These are phyloP conservation scores for Beta lomatogona DNA, from an alignment of 179 eudicot genomes.

Conservation along the genomic window DNA sequence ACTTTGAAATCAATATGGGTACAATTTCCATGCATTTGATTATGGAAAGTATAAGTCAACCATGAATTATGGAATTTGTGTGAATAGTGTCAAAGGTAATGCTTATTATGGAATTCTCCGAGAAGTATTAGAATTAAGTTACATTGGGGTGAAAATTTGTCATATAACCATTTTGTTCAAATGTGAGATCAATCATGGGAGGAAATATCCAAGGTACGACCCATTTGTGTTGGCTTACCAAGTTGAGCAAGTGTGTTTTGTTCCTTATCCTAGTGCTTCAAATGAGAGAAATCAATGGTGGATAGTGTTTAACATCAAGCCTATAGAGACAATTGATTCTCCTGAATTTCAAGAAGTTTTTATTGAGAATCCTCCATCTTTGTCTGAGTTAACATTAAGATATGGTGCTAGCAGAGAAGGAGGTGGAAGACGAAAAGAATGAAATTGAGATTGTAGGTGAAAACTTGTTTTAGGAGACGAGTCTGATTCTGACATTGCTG, in stretches of 20 bases:
- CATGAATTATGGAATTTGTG: slow-evolving; percentile 1
- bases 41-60: neutral
- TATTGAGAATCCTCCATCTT: neutral
- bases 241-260: slow-evolving; percentile 12
- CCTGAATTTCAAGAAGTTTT: neutral
- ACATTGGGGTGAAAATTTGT: neutral
- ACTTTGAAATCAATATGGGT: neutral
- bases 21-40: neutral
- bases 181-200: neutral
- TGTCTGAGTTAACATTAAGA: neutral
- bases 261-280: neutral
- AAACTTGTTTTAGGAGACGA: too few relatives aligned
- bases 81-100: neutral
- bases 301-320: neutral
- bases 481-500: too few relatives aligned
- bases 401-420: too few relatives aligned
- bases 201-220: neutral
- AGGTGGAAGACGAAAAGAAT: too few relatives aligned
- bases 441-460: too few relatives aligned
- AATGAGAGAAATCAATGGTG: neutral
- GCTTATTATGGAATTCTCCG: neutral
- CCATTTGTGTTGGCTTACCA: neutral
- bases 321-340: neutral
- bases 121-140: neutral
- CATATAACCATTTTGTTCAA: neutral